Base-by-base conservation (phyloP, 768 basidiomycete species). In the Lactarius tabidus region DNA sequence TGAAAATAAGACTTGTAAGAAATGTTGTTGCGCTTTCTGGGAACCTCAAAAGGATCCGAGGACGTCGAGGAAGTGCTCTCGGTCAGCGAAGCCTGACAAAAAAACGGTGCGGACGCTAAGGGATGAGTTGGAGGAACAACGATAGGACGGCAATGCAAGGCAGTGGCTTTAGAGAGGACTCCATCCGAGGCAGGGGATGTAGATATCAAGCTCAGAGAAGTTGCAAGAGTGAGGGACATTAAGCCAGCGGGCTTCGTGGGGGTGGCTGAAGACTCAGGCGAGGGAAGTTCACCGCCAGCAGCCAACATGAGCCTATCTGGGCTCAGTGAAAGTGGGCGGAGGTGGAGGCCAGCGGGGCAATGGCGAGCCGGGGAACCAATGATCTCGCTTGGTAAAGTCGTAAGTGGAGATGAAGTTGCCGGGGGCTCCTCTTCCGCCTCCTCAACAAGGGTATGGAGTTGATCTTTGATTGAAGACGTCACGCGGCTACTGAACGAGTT, bases 341-440 rank as follows among this genome's bases (percentile, higher is more conserved):
- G n/a, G n/a, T n/a, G n/a, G n/a, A n/a, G n/a, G 68, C 79, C 85
- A 28, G 84, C 79, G 23, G 89, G 90, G 53, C 89, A 86, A 57
- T 80, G 84, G 52, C 86, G 85, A 57, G 74, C 62, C 15, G 79
- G 76, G 4, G 74, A 70, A 2, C 67, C 60, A 4, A 66, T 59
- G 28, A 52, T 57, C 36, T 60, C 60, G 38, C 35, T 62, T 45
- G 29, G 28, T 23, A 54, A n/a, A 62, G 35, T 17, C 18, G 72
- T 59, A 58, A 72, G 63, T 31, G 70, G 72, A 57, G 74, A 43
- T 28, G n/a, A n/a, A 70, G 74, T 1, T 68, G 63, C 29, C n/a
- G n/a, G n/a, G n/a, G 75, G 75, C 4, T 89, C 89, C 29, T 93
- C 92, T 48, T 93, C 93, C 57, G 94, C 90, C 71, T 92, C 93